These are phyloP conservation scores for Balakata baccata DNA, from an alignment of 345 rosid genomes.

Conservation along the genomic window DNA sequence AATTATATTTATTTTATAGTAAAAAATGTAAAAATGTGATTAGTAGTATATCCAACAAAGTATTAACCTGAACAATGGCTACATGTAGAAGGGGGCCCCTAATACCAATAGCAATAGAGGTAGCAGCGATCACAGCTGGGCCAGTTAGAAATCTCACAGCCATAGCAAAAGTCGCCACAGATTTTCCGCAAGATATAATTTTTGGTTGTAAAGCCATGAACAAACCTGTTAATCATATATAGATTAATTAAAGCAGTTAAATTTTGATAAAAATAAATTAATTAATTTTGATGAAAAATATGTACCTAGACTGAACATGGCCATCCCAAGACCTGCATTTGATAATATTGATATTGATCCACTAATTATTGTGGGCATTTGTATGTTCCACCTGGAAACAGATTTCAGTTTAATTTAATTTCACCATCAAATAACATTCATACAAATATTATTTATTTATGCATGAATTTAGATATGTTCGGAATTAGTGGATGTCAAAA, in stretches of 20 bases:
- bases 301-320: constrained; percentile 81
- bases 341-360: constrained; percentile 74
- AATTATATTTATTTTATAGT: too few species aligned
- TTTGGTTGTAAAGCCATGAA: constrained; percentile 88
- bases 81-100: constrained; percentile 70
- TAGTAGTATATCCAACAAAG: too few species aligned
- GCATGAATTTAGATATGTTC: too few species aligned
- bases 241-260: neutral
- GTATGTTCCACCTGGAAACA: constrained; percentile 54
- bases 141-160: constrained; percentile 79
- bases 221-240: constrained; percentile 39
- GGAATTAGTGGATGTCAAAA: too few species aligned
- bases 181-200: constrained; percentile 73
- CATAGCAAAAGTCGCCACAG: constrained; percentile 78
- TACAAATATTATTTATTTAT: neutral
- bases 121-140: constrained; percentile 84
- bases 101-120: constrained; percentile 72
- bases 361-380: constrained; percentile 62
- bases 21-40: neutral
- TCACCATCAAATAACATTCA: too few species aligned
- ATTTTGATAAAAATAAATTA: neutral
- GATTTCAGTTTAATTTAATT: neutral
- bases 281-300: neutral
- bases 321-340: constrained; percentile 84
- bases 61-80: constrained; percentile 65